Evolutionary conservation across 768 basidiomycete species (phyloP).

Genomic region (Agrocybe pediades): DNA sequence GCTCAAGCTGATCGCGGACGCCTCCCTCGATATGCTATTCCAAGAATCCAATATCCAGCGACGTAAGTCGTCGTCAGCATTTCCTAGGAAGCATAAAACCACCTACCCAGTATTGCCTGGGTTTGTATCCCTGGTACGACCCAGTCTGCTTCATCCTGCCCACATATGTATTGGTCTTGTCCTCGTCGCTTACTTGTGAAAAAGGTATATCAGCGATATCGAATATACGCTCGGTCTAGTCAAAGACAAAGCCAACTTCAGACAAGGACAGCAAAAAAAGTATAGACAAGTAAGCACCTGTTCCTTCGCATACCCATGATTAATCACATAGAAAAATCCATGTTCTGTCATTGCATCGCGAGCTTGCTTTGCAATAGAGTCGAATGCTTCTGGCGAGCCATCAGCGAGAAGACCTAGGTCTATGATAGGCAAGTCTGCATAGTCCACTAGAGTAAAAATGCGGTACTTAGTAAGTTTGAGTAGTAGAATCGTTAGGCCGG

Average conservation of each 20-base stretch:
- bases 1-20: slow-evolving; percentile 63
- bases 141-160: slow-evolving; percentile 42
- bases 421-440: slow-evolving; percentile 53
- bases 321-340: slow-evolving; percentile 52
- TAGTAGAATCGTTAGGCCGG: too few species aligned
- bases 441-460: slow-evolving; percentile 27
- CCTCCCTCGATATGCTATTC: slow-evolving; percentile 65
- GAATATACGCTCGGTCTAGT: slow-evolving; percentile 47
- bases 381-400: slow-evolving; percentile 36
- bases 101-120: slow-evolving; percentile 53
- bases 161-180: slow-evolving; percentile 40
- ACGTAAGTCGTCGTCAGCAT: background rate
- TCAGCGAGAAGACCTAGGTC: slow-evolving; percentile 42
- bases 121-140: slow-evolving; percentile 59
- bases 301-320: slow-evolving; percentile 42
- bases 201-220: slow-evolving; percentile 52
- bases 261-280: background rate
- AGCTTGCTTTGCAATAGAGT: slow-evolving; percentile 38
- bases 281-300: slow-evolving; percentile 29
- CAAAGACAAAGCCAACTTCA: background rate
- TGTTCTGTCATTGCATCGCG: slow-evolving; percentile 44
- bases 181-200: slow-evolving; percentile 37
- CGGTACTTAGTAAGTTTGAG: background rate
- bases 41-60: background rate
- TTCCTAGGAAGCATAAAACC: background rate